Percentiles rank a stretch among this genome's conserved stretches.
Evolutionary conservation across 805 yeast genomes (phyloP).

Genomic region (Komagataella mondaviorum): DNA sequence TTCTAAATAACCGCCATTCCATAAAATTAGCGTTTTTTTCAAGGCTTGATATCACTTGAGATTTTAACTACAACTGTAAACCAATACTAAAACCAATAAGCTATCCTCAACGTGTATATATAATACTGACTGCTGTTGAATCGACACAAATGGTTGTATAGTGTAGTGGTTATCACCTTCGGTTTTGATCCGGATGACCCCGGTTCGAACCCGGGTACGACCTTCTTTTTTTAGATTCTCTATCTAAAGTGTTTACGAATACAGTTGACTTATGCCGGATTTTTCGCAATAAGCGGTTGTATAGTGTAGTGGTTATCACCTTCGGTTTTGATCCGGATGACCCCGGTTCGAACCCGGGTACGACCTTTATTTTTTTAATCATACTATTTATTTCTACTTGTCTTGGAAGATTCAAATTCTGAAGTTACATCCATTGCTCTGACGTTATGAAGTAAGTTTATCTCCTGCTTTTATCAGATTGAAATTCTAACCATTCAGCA

Average conservation of each 20-base stretch:
- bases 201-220: constrained; percentile 81
- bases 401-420: neutral
- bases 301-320: constrained; percentile 76
- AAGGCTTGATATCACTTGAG: no score
- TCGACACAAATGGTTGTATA: constrained; percentile 24
- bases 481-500: constrained; percentile 3
- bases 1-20: no score
- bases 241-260: no score
- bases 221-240: constrained; percentile 23
- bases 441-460: neutral
- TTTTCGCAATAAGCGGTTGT: constrained; percentile 15
- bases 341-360: constrained; percentile 83
- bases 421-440: neutral
- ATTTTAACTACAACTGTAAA: no score
- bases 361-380: constrained; percentile 31
- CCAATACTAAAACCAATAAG: no score
- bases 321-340: constrained; percentile 71
- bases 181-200: constrained; percentile 76
- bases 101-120: no score
- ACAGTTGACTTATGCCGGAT: neutral
- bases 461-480: neutral
- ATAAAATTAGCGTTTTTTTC: no score
- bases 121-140: neutral
- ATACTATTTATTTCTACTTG: neutral
- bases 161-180: constrained; percentile 75